A percentile compares a stretch with the other conserved stretches of the same genome.
Conservation (phyloP, 495 filamentous ascomycete genomes). For the Tuber calosporum region DNA sequence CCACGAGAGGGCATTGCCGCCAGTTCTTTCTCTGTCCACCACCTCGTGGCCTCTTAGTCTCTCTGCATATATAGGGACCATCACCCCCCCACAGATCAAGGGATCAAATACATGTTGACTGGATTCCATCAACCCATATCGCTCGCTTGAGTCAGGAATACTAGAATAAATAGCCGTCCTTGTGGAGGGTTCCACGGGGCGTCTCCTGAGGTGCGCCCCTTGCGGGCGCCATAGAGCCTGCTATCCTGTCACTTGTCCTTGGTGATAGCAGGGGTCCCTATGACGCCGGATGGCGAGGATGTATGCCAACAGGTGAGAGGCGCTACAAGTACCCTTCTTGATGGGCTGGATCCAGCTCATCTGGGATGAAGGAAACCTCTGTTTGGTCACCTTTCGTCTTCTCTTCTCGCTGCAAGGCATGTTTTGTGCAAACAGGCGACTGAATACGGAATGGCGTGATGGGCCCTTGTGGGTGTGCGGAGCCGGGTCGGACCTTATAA, state of each 20-base stretch:
- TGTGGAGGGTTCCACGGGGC: neutral
- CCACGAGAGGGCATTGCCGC: no score
- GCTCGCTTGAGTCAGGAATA: neutral
- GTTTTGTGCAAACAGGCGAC: neutral
- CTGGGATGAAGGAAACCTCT: no score
- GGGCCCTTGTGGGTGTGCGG: neutral
- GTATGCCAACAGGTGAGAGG: neutral
- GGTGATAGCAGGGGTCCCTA: neutral
- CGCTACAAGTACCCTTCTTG: neutral
- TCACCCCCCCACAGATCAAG: no score
- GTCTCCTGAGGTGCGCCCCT: neutral
- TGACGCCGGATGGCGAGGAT: neutral
- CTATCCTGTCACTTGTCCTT: neutral
- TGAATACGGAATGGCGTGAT: neutral
- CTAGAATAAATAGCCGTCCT: neutral
- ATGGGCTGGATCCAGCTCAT: neutral
- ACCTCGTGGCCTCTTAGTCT: no score
- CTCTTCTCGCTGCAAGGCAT: neutral
- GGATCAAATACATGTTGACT: neutral
- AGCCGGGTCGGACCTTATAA: neutral
- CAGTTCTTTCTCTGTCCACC: no score
- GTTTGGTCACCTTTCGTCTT: no score
- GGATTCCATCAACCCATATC: neutral
- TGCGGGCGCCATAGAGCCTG: neutral
- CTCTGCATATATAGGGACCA: no score